Percentiles rank a stretch among this genome's conserved stretches.
phyloP scores from a whole-genome alignment of 306 rosid species.

The Prinsepia uniflora region DNA sequence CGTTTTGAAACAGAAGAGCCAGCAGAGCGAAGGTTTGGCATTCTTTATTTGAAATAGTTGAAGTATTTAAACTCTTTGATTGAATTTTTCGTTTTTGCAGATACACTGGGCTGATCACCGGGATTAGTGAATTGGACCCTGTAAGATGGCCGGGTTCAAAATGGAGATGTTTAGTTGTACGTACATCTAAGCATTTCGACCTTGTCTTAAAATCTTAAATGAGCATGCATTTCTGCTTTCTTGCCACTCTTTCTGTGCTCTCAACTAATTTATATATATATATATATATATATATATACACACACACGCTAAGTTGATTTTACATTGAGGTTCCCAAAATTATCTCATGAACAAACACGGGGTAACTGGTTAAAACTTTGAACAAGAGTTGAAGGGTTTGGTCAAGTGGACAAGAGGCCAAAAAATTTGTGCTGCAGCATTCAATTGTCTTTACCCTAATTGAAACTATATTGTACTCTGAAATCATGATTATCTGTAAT shows the following conservation, averaged over 20 bases:
- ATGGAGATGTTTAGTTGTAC: slow-evolving; percentile 85
- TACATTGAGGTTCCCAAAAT: not conserved
- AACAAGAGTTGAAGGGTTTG: not conserved
- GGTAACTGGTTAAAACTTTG: not conserved
- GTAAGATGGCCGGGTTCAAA: slow-evolving; percentile 84
- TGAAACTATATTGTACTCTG: too few relatives aligned
- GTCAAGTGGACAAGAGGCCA: not conserved
- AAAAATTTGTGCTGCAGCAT: not conserved
- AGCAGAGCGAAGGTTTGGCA: slow-evolving; percentile 71
- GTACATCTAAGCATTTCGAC: slow-evolving; percentile 4
- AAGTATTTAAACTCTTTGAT: not conserved
- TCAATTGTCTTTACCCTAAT: too few relatives aligned
- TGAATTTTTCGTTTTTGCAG: slow-evolving; percentile 35
- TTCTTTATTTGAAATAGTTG: not conserved
- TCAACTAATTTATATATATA: not conserved
- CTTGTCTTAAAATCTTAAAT: not conserved
- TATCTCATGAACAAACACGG: not conserved
- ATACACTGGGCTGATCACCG: slow-evolving; percentile 69
- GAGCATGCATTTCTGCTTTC: not conserved
- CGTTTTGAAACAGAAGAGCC: slow-evolving; percentile 89
- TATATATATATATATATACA: not conserved
- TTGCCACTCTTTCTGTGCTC: not conserved
- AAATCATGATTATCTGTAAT: too few relatives aligned
- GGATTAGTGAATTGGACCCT: slow-evolving; percentile 70
- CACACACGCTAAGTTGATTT: not conserved